Evolutionary conservation across 192 early-diverging fungal species (phyloP), one percentile per base, ranked within the genome.

Genomic region (Coemansia sp.): DNA sequence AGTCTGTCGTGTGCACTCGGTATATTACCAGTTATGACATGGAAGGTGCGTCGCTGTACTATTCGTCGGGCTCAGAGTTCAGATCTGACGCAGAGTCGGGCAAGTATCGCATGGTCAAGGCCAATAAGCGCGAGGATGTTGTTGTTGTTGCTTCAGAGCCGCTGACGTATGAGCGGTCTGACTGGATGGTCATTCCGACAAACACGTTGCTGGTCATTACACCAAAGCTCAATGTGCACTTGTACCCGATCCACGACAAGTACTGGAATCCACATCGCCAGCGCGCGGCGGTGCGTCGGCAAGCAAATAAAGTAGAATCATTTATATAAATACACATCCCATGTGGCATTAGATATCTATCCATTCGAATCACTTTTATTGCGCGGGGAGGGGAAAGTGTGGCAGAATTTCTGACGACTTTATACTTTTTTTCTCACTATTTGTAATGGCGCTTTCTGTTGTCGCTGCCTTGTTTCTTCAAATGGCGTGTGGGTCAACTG

Each of bases 111-210:
- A 91, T 91, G 90, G 69, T 70, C 70, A 76, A 83, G 73, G 73
- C 76, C 8, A 80, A 80, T 46, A 86, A 86, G 68, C 86, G 88
- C 29, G 90, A 92, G 60, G 90, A 92, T 59, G 88, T 90, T 58
- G 90, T 92, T 12, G 84, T 92, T 9, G 85, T 92, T 60, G 89
- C 90, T 0, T 87, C 85, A 0, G 90, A 92, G 62, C 90, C 90
- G n/a, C 62, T 92, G 36, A 92, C 90, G 19, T 92, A 88, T 54
- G 88, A 89, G 60, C 85, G 86, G 57, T 85, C 87, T 8, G 90
- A 92, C 77, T 92, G 90, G 90, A 63, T 89, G 59, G 87, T 83
- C 27, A 87, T 92, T 41, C 90, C 90, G 2, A 87, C 86, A 14
- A 92, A 92, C 56, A 88, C 84, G 7, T 27, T 89, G 57, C 70